phyloP scores from a whole-genome alignment of 78 protist species.

The Bodo saltans region DNA sequence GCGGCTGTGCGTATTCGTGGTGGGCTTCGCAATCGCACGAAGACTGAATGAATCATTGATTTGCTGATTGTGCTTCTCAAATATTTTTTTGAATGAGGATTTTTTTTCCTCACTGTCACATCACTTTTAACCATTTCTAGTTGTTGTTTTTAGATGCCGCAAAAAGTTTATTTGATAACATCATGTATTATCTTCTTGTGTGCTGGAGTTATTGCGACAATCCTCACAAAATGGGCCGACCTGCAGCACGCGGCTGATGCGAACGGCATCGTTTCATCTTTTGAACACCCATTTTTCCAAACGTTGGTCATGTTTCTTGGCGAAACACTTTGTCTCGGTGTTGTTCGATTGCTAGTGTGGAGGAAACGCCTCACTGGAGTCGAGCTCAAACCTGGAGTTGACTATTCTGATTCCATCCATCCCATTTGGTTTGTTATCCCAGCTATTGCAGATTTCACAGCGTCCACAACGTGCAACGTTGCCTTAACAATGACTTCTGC shows the following conservation, averaged over 20 bases:
- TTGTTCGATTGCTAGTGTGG: neutral
- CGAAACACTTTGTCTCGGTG: neutral
- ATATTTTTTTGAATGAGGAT: no score
- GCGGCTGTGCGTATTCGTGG: no score
- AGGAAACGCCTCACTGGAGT: neutral
- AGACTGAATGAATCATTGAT: no score
- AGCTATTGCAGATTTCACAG: slow-evolving; percentile 40
- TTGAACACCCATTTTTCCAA: neutral
- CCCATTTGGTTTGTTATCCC: neutral
- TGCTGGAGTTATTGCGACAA: no score
- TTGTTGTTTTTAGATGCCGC: no score
- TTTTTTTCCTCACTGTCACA: no score
- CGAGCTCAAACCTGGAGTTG: neutral
- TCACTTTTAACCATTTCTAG: no score
- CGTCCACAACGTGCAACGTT: slow-evolving; percentile 38
- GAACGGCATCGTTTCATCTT: neutral
- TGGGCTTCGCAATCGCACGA: no score
- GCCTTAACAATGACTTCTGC: slow-evolving; percentile 38
- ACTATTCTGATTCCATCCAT: neutral
- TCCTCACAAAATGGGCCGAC: neutral
- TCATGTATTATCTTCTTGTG: no score
- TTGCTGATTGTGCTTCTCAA: no score
- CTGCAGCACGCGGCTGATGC: neutral
- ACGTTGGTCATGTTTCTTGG: neutral
- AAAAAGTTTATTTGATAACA: no score